Evolutionary conservation across 352 stramenopile species (phyloP).

Genomic region (Achlya hypogyna): DNA sequence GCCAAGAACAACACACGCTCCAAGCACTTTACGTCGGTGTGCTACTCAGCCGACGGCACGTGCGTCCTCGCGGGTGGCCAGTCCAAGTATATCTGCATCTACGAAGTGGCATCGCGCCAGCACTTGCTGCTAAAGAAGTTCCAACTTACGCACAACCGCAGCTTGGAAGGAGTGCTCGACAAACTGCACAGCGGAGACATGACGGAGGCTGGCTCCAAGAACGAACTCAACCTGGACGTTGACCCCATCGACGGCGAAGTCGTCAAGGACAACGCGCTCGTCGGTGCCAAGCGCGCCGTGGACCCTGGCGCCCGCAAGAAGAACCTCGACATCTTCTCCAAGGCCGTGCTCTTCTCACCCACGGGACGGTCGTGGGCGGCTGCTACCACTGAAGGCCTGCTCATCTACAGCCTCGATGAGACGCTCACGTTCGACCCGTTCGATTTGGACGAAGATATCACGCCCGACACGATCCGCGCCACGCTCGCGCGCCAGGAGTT

Average conservation of each 20-base stretch:
- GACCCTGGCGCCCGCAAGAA: constrained; percentile 85
- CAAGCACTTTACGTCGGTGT: constrained; percentile 98
- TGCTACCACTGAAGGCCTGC: constrained; percentile 95
- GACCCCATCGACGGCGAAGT: constrained; percentile 53
- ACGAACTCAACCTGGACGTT: constrained; percentile 62
- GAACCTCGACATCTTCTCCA: constrained; percentile 81
- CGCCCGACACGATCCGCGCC: constrained; percentile 84
- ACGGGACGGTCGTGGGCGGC: constrained; percentile 95
- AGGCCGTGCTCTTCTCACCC: constrained; percentile 94
- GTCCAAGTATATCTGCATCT: constrained; percentile 99
- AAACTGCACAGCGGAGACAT: constrained; percentile 89
- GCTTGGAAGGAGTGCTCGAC: constrained; percentile 94
- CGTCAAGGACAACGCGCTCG: constrained; percentile 43
- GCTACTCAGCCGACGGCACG: constrained; percentile 96
- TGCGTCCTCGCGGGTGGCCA: constrained; percentile 96
- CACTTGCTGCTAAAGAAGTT: constrained; percentile 99
- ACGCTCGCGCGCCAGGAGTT: constrained; percentile 87
- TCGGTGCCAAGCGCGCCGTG: constrained; percentile 83
- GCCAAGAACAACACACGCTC: constrained; percentile 86
- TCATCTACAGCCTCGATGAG: constrained; percentile 96
- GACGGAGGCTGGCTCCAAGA: constrained; percentile 61
- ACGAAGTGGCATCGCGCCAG: constrained; percentile 87
- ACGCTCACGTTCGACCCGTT: constrained; percentile 98
- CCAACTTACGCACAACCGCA: constrained; percentile 97
- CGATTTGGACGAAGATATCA: constrained; percentile 97